Evolutionary conservation across 495 filamentous ascomycete species (phyloP).

Genomic region (Ascobolus immersus): DNA sequence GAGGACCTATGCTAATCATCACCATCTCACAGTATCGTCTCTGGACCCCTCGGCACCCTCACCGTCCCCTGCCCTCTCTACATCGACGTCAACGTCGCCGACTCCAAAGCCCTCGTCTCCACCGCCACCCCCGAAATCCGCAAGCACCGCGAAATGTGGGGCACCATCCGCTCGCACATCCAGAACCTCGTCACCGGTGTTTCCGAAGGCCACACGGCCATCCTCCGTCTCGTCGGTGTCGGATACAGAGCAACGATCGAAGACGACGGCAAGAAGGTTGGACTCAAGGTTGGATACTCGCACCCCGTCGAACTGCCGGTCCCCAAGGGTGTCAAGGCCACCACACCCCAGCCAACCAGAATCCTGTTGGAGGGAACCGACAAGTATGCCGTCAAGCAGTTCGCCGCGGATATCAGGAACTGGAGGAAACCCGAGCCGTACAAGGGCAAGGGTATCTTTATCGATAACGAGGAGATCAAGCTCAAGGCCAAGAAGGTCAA

Average conservation of each 20-base stretch:
- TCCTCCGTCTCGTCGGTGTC: constrained; percentile 83
- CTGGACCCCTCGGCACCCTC: constrained; percentile 20
- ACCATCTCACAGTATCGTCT: constrained; percentile 17
- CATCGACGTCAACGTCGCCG: constrained; percentile 35
- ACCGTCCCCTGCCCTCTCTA: constrained; percentile 46
- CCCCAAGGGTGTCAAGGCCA: constrained; percentile 61
- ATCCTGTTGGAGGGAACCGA: constrained; percentile 72
- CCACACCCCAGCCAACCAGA: constrained; percentile 74
- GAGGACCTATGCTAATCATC: neutral
- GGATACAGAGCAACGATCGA: constrained; percentile 83
- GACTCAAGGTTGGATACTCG: constrained; percentile 82
- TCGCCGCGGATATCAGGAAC: constrained; percentile 62
- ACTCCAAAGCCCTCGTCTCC: constrained; percentile 35
- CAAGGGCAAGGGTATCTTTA: constrained; percentile 64
- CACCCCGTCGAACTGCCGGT: constrained; percentile 77
- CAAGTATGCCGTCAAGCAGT: constrained; percentile 62
- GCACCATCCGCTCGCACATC: constrained; percentile 69
- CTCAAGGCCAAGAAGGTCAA: constrained; percentile 98
- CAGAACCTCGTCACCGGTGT: constrained; percentile 78
- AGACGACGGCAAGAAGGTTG: constrained; percentile 36
- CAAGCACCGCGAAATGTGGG: constrained; percentile 91
- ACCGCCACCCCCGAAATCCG: constrained; percentile 35
- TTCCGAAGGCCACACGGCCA: constrained; percentile 81
- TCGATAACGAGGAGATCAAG: constrained; percentile 90
- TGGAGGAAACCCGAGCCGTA: constrained; percentile 85